A percentile compares a stretch with the other conserved stretches of the same genome.
Conservation (phyloP, 345 rosid genomes). For the Citrus medica region DNA sequence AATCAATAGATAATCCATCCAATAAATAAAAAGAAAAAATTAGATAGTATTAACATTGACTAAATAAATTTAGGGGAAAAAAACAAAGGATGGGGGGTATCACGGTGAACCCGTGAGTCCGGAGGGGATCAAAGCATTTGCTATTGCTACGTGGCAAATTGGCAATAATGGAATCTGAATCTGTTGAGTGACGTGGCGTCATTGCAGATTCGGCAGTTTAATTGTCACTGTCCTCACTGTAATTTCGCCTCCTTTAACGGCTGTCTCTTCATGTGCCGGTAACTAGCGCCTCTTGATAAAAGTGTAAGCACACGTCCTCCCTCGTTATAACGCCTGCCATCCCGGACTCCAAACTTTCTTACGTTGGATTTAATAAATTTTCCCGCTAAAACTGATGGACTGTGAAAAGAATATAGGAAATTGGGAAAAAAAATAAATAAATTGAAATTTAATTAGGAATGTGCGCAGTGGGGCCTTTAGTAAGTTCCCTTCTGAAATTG, state of each 20-base stretch:
- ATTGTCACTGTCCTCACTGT: slow-evolving; percentile 10
- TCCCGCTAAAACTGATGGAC: slow-evolving; percentile 35
- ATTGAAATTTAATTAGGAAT: not conserved
- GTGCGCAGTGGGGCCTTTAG: not conserved
- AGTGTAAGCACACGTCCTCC: not conserved
- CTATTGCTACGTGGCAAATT: not conserved
- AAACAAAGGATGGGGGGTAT: not conserved
- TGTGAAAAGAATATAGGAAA: too few species aligned
- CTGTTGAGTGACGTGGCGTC: slow-evolving; percentile 18
- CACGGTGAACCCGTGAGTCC: slow-evolving; percentile 17
- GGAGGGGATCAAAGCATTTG: not conserved
- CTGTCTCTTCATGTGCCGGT: slow-evolving; percentile 13
- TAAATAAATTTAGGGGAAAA: not conserved
- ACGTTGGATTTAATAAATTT: slow-evolving; percentile 16
- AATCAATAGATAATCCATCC: too few species aligned
- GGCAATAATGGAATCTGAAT: slow-evolving; percentile 17
- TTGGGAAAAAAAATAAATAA: not conserved
- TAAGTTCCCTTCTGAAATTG: slow-evolving; percentile 27
- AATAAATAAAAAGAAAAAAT: too few species aligned
- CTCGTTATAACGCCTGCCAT: slow-evolving; percentile 10
- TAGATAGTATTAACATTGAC: too few species aligned
- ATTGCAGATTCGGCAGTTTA: slow-evolving; percentile 14
- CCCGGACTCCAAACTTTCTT: slow-evolving; percentile 22
- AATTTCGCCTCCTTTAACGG: slow-evolving; percentile 24
- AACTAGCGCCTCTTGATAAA: not conserved